Evolutionary conservation across 2,329 filamentous ascomycete genomes (phyloP).

Genomic region (Daldinia eschscholtzii): DNA sequence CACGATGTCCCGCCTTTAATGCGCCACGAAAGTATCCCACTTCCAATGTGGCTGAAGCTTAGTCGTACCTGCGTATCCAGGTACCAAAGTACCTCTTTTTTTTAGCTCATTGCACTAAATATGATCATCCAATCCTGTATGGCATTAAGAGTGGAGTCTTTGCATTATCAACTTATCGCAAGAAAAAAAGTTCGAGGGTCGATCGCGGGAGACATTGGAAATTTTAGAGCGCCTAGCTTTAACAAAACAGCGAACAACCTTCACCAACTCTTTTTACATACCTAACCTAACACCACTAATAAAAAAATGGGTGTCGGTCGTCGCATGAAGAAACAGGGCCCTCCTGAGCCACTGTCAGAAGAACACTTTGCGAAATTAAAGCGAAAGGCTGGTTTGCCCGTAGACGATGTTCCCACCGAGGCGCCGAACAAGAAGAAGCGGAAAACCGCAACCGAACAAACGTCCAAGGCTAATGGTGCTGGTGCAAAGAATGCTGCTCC

Average conservation of each 20-base stretch:
- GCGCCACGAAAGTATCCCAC: conserved; percentile 43
- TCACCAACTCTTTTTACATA: conserved; percentile 26
- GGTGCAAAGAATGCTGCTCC: conserved; percentile 53
- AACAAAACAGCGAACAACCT: conserved; percentile 37
- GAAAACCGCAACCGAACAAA: conserved; percentile 53
- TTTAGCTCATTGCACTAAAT: neutral
- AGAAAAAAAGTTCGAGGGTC: conserved; percentile 50
- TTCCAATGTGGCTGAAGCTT: conserved; percentile 45
- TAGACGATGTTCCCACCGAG: conserved; percentile 67
- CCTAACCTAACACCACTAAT: conserved; percentile 4
- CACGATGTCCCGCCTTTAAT: conserved; percentile 33
- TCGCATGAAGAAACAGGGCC: conserved; percentile 95
- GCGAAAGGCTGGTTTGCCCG: conserved; percentile 82
- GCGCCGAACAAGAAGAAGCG: conserved; percentile 74
- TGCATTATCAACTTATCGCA: conserved; percentile 50
- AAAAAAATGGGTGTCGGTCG: conserved; percentile 87
- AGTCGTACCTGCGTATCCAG: conserved; percentile 1
- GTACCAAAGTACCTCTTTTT: neutral
- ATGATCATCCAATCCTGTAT: conserved; percentile 1
- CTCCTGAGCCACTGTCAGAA: conserved; percentile 85
- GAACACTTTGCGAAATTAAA: conserved; percentile 82
- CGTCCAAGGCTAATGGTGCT: conserved; percentile 52
- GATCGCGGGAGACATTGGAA: conserved; percentile 36
- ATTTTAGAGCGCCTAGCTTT: conserved; percentile 17
- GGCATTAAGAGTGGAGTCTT: conserved; percentile 15